Percentiles rank a stretch among this genome's conserved stretches.
These are phyloP conservation scores for Auriculariales sp. DNA, from an alignment of 768 basidiomycete genomes.

Conservation along the genomic window DNA sequence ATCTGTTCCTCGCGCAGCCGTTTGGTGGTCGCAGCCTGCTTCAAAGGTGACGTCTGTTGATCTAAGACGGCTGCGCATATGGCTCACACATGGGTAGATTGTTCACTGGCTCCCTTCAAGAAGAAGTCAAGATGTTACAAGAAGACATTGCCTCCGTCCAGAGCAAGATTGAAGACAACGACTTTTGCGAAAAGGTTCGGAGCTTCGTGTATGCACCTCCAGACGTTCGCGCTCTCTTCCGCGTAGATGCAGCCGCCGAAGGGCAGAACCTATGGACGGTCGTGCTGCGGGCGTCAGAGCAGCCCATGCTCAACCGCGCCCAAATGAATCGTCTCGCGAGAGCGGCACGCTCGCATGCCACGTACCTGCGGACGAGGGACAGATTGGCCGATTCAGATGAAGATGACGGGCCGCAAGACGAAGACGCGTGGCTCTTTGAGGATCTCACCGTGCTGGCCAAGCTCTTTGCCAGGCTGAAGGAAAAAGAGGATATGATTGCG, in stretches of 20 bases:
- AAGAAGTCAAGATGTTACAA: constrained; percentile 74
- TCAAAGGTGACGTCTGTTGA: constrained; percentile 44
- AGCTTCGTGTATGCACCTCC: constrained; percentile 75
- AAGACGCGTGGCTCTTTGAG: constrained; percentile 94
- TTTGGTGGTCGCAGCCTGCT: constrained; percentile 88
- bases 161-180: constrained; percentile 77
- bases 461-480: constrained; percentile 65
- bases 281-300: constrained; percentile 64
- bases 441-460: constrained; percentile 71
- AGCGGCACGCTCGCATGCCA: constrained; percentile 61
- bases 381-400: constrained; percentile 71
- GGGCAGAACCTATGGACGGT: constrained; percentile 62
- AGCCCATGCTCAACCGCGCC: constrained; percentile 56
- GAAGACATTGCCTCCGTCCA: constrained; percentile 81
- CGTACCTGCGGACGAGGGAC: constrained; percentile 52
- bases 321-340: constrained; percentile 73
- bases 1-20: constrained; percentile 91
- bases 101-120: constrained; percentile 85
- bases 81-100: constrained; percentile 36
- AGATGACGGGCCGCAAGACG: constrained; percentile 83
- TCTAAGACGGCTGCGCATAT: not conserved
- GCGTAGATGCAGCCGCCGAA: constrained; percentile 67
- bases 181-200: constrained; percentile 78
- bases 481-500: constrained; percentile 83
- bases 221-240: constrained; percentile 76